phyloP scores from a whole-genome alignment of 2,329 filamentous ascomycete genomes.

The Paracorniculantispora psalliotae region DNA sequence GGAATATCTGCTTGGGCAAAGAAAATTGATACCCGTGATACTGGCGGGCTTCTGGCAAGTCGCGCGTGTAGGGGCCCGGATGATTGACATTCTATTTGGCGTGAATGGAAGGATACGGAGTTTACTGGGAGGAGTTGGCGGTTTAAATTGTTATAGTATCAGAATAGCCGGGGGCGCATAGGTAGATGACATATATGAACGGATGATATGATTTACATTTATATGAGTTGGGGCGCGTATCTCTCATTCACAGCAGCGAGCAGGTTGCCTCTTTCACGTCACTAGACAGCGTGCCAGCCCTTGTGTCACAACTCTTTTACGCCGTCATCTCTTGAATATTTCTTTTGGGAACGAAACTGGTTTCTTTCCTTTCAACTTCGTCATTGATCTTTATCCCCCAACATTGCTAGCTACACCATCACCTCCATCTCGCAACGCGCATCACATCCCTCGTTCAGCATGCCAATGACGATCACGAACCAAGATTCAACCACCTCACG shows the following conservation, averaged over 20 bases:
- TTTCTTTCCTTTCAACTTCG: too few species aligned
- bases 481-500: too few species aligned
- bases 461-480: too few species aligned
- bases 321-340: too few species aligned
- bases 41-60: conserved; percentile 5
- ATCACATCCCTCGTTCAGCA: too few species aligned
- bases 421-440: too few species aligned
- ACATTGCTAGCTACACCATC: too few species aligned
- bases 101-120: neutral
- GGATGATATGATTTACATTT: neutral
- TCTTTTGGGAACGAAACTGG: too few species aligned
- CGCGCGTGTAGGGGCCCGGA: neutral
- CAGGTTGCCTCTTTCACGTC: too few species aligned
- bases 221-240: neutral
- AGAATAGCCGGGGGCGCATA: neutral
- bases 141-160: neutral
- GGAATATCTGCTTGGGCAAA: neutral
- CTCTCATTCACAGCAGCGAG: neutral
- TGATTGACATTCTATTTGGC: neutral
- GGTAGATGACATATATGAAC: neutral
- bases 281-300: too few species aligned
- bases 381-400: too few species aligned
- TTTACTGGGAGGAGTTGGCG: neutral
- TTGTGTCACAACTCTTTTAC: too few species aligned
- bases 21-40: neutral